Base-by-base conservation (phyloP, 2,329 filamentous ascomycete genomes). In the Ceratocystis cacaofunesta region DNA sequence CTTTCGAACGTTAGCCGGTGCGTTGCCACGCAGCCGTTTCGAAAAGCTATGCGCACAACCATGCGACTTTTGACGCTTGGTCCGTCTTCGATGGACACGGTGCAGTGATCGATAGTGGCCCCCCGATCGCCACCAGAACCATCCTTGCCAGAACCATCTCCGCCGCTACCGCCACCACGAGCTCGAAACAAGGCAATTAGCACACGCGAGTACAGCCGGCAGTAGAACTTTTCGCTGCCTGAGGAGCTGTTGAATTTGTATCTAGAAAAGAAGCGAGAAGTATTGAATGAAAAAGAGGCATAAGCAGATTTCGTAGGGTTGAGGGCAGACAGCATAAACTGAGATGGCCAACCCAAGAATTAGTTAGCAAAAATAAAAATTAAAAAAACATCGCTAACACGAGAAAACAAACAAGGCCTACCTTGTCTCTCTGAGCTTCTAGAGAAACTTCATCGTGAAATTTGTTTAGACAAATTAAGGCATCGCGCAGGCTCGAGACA, bases 271-370 rank as follows among this genome's bases (percentile, higher is more conserved):
- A 92, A 92, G 48, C 82, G 80, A 69, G 78, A 82, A 50, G 82
- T 80, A 55, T 86, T 78, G 64, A 92, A 84, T 6, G 82, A 81
- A 70, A 90, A 86, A 67, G 86, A 87, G 30, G 86, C 85, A 73
- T 92, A 92, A 19, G 87, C 88, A 3, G 89, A 90, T 72, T 89
- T 90, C 65, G 88, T 89, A n/a, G 83, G 82, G 73, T 92, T 92
- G 69, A 92, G 77, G 15, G 88, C 85, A 15, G 87, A 90, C 65
- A 92, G 78, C 3, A 86, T 79, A 69, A 92, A 81, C 88, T 89
- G 70, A 60, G 68, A 15, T 12, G 10, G 3, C 36, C 36, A 65
- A 60, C 64, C 41, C n/a, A 70, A 30, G 32, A 62, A 65, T 22
- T 50, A 82, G 72, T 92, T 92, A 69, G 92, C 8, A 64, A 19